Conservation (phyloP, 2,329 filamentous ascomycete genomes). For the Raffaelea arxii region DNA sequence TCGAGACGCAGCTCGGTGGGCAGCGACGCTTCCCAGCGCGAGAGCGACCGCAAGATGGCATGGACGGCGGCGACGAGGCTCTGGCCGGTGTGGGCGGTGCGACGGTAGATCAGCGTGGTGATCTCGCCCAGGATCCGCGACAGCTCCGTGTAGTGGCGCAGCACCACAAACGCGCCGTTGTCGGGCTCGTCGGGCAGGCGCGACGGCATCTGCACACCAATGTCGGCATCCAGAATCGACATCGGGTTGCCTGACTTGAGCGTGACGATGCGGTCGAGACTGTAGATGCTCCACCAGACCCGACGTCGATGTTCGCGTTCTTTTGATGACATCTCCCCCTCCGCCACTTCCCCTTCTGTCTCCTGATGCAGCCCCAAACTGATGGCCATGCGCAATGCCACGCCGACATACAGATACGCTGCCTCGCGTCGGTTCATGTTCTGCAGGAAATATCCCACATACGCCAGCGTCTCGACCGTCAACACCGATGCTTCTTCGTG, state of each 20-base stretch:
- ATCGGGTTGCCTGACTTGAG: slow-evolving; percentile 46
- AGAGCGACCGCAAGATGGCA: slow-evolving; percentile 37
- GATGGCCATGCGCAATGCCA: slow-evolving; percentile 47
- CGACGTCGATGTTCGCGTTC: slow-evolving; percentile 39
- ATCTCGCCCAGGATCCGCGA: slow-evolving; percentile 43
- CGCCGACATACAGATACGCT: slow-evolving; percentile 43
- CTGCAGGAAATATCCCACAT: slow-evolving; percentile 47
- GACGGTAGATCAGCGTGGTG: slow-evolving; percentile 35
- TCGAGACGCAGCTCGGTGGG: slow-evolving; percentile 38
- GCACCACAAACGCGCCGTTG: slow-evolving; percentile 35
- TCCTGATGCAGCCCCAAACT: slow-evolving; percentile 45
- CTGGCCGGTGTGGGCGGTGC: slow-evolving; percentile 21
- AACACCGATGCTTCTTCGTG: slow-evolving; percentile 44
- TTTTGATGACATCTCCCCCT: slow-evolving; percentile 34
- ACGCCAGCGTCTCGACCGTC: slow-evolving; percentile 43
- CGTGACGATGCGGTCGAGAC: slow-evolving; percentile 40
- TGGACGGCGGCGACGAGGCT: slow-evolving; percentile 40
- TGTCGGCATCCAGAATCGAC: slow-evolving; percentile 44
- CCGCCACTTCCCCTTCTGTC: too few relatives aligned
- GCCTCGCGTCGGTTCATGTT: slow-evolving; percentile 45
- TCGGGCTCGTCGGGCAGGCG: slow-evolving; percentile 27
- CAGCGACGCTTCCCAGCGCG: slow-evolving; percentile 37
- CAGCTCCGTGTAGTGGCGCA: slow-evolving; percentile 41
- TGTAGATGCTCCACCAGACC: slow-evolving; percentile 49
- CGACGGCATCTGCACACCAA: slow-evolving; percentile 30